Conservation (phyloP, 2,329 filamentous ascomycete genomes). For the Furcasterigmium furcatum region DNA sequence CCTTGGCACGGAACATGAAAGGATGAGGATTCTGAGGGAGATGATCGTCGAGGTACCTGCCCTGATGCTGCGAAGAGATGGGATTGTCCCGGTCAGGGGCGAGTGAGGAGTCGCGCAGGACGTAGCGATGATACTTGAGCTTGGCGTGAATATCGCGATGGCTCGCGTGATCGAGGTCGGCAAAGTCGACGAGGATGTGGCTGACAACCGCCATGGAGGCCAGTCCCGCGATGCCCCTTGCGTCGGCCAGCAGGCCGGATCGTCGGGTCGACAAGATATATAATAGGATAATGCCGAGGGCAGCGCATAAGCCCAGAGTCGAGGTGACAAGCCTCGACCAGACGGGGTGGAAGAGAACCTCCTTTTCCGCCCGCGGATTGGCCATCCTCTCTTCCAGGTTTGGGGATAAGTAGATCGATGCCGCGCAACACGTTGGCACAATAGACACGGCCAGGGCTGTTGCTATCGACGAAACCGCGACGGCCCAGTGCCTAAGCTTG, state of each 20-base stretch:
- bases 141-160: conserved; percentile 65
- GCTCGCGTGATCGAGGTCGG: conserved; percentile 65
- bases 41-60: conserved; percentile 45
- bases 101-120: conserved; percentile 67
- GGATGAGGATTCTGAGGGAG: conserved; percentile 63
- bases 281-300: conserved; percentile 55
- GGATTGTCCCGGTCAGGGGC: conserved; percentile 58
- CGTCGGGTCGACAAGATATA: conserved; percentile 59
- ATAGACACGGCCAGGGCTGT: conserved; percentile 65
- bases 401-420: conserved; percentile 56
- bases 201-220: conserved; percentile 73
- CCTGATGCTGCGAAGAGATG: conserved; percentile 32
- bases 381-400: conserved; percentile 38
- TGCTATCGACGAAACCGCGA: conserved; percentile 62
- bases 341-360: conserved; percentile 49
- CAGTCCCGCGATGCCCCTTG: conserved; percentile 70
- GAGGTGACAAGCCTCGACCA: conserved; percentile 62
- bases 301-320: conserved; percentile 54
- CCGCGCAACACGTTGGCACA: conserved; percentile 66
- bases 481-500: conserved; percentile 62
- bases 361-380: conserved; percentile 42
- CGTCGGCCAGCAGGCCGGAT: conserved; percentile 65
- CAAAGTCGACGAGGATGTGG: conserved; percentile 73
- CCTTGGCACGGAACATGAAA: conserved; percentile 60
- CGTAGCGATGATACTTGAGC: conserved; percentile 64